Conservation (phyloP, 140 eudicot species). For the Flaveria floridana region DNA sequence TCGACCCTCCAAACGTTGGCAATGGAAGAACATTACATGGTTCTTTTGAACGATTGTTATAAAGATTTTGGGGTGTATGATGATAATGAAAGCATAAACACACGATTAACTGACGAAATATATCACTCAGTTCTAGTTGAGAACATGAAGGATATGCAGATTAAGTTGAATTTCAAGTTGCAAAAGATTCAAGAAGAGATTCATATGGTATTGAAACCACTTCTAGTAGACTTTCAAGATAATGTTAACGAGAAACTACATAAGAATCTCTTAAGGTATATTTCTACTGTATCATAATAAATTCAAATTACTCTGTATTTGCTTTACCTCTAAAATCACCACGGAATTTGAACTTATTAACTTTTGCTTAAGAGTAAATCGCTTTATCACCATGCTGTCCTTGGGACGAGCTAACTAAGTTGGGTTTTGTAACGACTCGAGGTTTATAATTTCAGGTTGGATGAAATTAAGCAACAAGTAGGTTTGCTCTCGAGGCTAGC, state of each 20-base stretch:
- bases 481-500: background rate
- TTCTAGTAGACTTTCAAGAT: conserved; percentile 3
- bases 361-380: too few relatives aligned
- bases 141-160: conserved; percentile 20
- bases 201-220: background rate
- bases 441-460: conserved; percentile 4
- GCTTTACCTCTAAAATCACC: too few relatives aligned
- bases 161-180: conserved; percentile 14
- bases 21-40: conserved; percentile 45
- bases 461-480: background rate
- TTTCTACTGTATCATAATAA: background rate
- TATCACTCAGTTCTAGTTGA: conserved; percentile 22
- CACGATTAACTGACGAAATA: conserved; percentile 22
- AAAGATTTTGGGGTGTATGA: conserved; percentile 29
- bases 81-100: background rate
- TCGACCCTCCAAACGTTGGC: conserved; percentile 31
- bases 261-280: background rate
- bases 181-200: conserved; percentile 25
- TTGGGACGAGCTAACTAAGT: background rate
- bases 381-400: too few relatives aligned
- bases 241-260: background rate
- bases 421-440: background rate
- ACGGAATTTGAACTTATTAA: too few relatives aligned
- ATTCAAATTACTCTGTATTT: background rate
- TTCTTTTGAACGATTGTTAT: conserved; percentile 36